These are phyloP conservation scores for Exophiala viscosa DNA, from an alignment of 2,329 filamentous ascomycete species.

Conservation along the genomic window DNA sequence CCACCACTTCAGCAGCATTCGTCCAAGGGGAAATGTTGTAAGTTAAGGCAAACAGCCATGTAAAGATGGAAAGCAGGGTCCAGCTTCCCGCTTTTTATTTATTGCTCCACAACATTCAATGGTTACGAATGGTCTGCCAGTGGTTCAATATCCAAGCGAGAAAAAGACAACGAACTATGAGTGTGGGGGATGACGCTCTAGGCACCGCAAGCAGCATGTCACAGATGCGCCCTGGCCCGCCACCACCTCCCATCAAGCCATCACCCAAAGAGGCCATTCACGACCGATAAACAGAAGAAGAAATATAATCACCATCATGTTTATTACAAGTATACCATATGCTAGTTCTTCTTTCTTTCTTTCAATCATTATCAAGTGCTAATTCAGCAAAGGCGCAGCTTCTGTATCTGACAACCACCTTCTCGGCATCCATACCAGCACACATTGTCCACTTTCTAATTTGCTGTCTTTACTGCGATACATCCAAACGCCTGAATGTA, in stretches of 20 bases:
- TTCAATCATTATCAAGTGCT: no score
- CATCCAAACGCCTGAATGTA: slow-evolving; percentile 1
- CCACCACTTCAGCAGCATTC: not conserved
- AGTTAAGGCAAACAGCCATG: not conserved
- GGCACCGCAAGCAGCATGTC: no score
- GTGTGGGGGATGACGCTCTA: not conserved
- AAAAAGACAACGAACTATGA: not conserved
- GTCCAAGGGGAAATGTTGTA: not conserved
- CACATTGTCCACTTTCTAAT: not conserved
- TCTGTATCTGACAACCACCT: no score
- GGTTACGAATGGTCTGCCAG: not conserved
- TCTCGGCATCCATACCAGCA: not conserved
- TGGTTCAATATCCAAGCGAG: not conserved
- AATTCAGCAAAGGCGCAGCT: no score
- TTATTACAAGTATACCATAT: no score
- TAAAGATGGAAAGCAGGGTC: not conserved
- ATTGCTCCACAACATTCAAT: not conserved
- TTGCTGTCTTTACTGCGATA: not conserved
- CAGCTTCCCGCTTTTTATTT: not conserved
- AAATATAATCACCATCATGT: no score
- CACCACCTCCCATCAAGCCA: no score
- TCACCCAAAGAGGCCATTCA: no score
- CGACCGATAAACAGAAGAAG: no score
- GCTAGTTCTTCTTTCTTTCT: no score
- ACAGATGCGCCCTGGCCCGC: no score